Base-by-base conservation (phyloP, 805 yeast species). In the Metschnikowia drakensbergensis region DNA sequence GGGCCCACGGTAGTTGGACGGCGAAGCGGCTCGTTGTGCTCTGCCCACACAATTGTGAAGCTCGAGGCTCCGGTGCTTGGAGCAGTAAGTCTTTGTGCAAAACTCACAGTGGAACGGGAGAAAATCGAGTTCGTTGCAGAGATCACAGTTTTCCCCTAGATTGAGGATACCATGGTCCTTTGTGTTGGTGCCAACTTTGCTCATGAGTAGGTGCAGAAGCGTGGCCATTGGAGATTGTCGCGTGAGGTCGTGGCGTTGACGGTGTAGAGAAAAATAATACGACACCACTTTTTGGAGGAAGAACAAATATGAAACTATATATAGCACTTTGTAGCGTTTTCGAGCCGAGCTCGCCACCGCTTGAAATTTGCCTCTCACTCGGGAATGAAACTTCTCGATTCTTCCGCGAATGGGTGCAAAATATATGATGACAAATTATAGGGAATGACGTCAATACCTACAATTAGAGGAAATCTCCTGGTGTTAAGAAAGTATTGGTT, bases 31-130 rank as follows among this genome's bases (percentile, higher is more conserved):
- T 46, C 43, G 62, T 62, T 9, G 58, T 17, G 50, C 45, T 37
- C 52, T 25, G 10, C 58, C 56, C 23, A 48, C 51, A 54, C 77
- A 72, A 17, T 64, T 57, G 51, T 67, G 75, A 35, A 55, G 58
- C 2, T 62, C 70, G 31, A 61, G 49, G 11, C 60, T 57, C 38
- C 83, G 57, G 58, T 82, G 87, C 37, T 74, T 72, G 7, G 75
- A 67, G 57, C 87, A 82, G 55, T 61, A 82, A 2, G 71, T 63
- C 25, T 59, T 54, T 8, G 70, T 58, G 57, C 83, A 78, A 45
- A 68, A 71, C 37, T 74, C 76, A 59, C 87, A 82, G 13, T 62
- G 62, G 58, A 73, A 82, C 13, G 87, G 87, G 28, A 82, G 64
- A 53, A 82, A 82, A 59, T 82, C 87, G 5, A 81, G 64, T 51